A percentile compares a stretch with the other conserved stretches of the same genome.
These are phyloP conservation scores for Croton laevigatus DNA, from an alignment of 441 rosid genomes.

Conservation along the genomic window DNA sequence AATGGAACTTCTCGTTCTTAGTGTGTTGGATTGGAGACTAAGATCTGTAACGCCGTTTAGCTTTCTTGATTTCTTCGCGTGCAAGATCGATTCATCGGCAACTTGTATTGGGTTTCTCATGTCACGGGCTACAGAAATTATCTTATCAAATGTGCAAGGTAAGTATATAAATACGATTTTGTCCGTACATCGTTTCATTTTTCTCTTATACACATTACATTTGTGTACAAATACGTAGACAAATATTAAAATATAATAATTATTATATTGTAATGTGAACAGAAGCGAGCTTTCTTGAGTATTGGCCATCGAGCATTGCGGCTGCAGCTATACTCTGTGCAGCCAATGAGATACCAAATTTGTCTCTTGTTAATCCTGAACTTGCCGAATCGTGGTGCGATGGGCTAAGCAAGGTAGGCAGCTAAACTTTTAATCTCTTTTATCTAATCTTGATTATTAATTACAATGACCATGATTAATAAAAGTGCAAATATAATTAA, in stretches of 20 bases:
- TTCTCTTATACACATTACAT: not conserved
- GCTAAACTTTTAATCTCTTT: not conserved
- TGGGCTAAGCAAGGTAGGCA: slow-evolving; percentile 81
- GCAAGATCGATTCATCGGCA: slow-evolving; percentile 74
- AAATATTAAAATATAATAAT: no score
- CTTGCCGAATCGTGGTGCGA: slow-evolving; percentile 91
- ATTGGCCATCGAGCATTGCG: slow-evolving; percentile 87
- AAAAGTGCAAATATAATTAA: slow-evolving; percentile 20
- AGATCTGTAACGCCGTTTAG: slow-evolving; percentile 87
- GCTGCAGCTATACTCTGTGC: slow-evolving; percentile 86
- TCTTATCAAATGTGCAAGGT: slow-evolving; percentile 85
- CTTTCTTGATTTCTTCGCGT: slow-evolving; percentile 76
- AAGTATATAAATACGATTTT: slow-evolving; percentile 5
- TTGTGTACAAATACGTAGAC: not conserved
- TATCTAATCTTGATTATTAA: no score
- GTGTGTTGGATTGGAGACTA: slow-evolving; percentile 86
- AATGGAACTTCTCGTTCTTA: slow-evolving; percentile 91
- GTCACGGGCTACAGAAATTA: slow-evolving; percentile 65
- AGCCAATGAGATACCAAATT: slow-evolving; percentile 68
- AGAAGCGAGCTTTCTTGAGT: slow-evolving; percentile 87
- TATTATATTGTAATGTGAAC: slow-evolving; percentile 16
- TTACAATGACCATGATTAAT: not conserved
- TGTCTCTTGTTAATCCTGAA: slow-evolving; percentile 63
- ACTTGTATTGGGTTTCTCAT: slow-evolving; percentile 52
- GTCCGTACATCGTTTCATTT: no score